Percentiles rank a stretch among this genome's conserved stretches.
Evolutionary conservation across 176 grass and related monocot genomes (phyloP).

Genomic region (Calamus simplicifolius): DNA sequence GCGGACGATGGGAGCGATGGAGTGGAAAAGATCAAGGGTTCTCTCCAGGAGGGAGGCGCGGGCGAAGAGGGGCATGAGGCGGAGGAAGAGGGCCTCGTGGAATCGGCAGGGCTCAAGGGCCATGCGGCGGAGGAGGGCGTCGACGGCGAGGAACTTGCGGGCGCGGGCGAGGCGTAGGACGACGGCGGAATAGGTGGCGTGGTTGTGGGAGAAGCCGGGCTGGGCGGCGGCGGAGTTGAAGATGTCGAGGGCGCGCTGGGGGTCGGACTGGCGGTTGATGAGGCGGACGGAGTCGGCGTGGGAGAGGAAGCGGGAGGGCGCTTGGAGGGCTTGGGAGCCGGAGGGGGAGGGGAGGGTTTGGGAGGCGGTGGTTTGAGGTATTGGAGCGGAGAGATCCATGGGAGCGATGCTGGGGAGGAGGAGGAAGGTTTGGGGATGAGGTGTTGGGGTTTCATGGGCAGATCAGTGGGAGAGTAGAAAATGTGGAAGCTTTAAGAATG

Average conservation of each 20-base stretch:
- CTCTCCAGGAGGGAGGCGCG: slow-evolving; percentile 34
- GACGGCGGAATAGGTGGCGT: slow-evolving; percentile 64
- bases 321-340: slow-evolving; percentile 2
- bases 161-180: slow-evolving; percentile 71
- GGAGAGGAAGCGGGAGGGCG: slow-evolving; percentile 31
- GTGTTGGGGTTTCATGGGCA: slow-evolving; percentile 4
- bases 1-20: slow-evolving; percentile 30
- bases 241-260: slow-evolving; percentile 72
- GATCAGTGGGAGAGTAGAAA: neutral
- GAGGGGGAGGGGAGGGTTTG: slow-evolving; percentile 2
- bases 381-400: slow-evolving; percentile 76
- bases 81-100: slow-evolving; percentile 57
- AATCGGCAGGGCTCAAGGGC: slow-evolving; percentile 63
- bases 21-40: slow-evolving; percentile 46
- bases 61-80: slow-evolving; percentile 55
- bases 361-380: slow-evolving; percentile 21
- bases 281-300: slow-evolving; percentile 58
- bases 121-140: slow-evolving; percentile 51
- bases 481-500: no score
- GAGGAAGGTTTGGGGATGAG: slow-evolving; percentile 1
- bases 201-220: slow-evolving; percentile 75
- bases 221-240: slow-evolving; percentile 64
- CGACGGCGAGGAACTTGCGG: slow-evolving; percentile 38
- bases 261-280: slow-evolving; percentile 42
- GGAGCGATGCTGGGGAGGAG: slow-evolving; percentile 12